Evolutionary conservation across 2,329 filamentous ascomycete genomes (phyloP).

Genomic region (Ceratocystiopsis sp.): DNA sequence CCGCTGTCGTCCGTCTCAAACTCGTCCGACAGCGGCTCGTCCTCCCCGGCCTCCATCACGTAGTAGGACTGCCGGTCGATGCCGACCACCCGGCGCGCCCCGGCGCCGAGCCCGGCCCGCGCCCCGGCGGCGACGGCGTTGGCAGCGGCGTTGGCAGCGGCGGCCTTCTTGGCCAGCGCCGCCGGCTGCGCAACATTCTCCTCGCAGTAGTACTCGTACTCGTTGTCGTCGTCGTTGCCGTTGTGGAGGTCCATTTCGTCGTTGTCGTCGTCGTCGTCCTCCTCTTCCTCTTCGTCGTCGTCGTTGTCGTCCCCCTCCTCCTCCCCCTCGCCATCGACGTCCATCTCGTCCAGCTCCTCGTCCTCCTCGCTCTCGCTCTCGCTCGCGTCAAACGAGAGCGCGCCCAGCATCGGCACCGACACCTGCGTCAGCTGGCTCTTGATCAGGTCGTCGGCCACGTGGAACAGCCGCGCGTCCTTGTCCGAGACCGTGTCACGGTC

Average conservation of each 20-base stretch:
- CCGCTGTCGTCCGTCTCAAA: no score
- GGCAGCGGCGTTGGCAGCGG: no score
- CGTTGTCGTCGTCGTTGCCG: not conserved
- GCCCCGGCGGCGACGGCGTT: no score
- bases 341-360: conserved; percentile 17
- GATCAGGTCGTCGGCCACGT: conserved; percentile 29
- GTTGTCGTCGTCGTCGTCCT: conserved; percentile 12
- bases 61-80: no score
- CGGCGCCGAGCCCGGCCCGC: no score
- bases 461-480: conserved; percentile 25
- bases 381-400: conserved; percentile 27
- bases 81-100: no score
- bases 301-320: conserved; percentile 14
- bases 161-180: no score
- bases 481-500: conserved; percentile 22
- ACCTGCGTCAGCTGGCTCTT: conserved; percentile 28
- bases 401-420: conserved; percentile 27
- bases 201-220: not conserved
- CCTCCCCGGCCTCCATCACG: no score
- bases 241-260: no score
- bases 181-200: not conserved
- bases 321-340: conserved; percentile 11
- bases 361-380: conserved; percentile 22
- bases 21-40: no score
- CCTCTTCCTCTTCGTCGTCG: conserved; percentile 14